These are phyloP conservation scores for Debaryomyces nepalensis DNA, from an alignment of 1,139 yeast genomes.

Conservation along the genomic window DNA sequence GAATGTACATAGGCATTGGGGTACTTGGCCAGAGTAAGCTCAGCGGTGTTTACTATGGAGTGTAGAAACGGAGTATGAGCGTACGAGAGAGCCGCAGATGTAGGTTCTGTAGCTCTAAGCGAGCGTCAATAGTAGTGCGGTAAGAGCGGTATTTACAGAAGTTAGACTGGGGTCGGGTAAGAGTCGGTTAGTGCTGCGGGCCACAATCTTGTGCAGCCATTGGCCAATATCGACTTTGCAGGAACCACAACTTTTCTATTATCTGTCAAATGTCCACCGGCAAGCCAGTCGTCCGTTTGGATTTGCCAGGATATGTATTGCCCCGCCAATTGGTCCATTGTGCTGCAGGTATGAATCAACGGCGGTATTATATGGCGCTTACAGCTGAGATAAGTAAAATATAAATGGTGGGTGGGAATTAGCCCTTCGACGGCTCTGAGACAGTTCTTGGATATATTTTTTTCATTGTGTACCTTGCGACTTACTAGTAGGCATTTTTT, in stretches of 20 bases:
- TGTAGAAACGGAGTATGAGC: constrained; percentile 6
- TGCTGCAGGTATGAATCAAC: constrained; percentile 5
- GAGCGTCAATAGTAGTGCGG: not conserved
- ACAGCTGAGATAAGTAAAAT: not conserved
- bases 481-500: too few species aligned
- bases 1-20: not conserved
- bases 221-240: constrained; percentile 1
- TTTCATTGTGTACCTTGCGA: too few species aligned
- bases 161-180: constrained; percentile 2
- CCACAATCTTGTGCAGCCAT: constrained; percentile 1
- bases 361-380: not conserved
- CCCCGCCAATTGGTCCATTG: constrained; percentile 3
- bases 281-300: not conserved
- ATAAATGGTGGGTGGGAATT: not conserved
- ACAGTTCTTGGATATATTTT: too few species aligned
- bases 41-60: not conserved
- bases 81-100: constrained; percentile 1
- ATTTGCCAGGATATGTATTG: not conserved
- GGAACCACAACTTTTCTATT: constrained; percentile 5
- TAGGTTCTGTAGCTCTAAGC: constrained; percentile 1
- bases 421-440: not conserved
- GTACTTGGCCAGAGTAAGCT: not conserved
- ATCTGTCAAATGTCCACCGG: constrained; percentile 3
- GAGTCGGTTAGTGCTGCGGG: not conserved
- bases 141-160: constrained; percentile 1